Conservation (phyloP, 1,139 yeast species). For the Nakaseomyces glabratus region DNA sequence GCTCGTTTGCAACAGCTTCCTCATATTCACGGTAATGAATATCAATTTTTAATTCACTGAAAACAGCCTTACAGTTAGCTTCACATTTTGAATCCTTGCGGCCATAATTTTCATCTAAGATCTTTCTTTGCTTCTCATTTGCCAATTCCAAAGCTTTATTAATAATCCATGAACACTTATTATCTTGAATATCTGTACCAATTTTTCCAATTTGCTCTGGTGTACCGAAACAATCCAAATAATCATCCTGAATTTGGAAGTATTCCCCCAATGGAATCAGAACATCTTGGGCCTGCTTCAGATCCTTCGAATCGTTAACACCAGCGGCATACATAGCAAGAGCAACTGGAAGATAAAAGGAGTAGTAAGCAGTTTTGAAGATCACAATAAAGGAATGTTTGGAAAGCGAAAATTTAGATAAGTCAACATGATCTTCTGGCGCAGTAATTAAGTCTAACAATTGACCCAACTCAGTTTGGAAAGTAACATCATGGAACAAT, state of each 20-base stretch:
- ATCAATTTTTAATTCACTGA: slow-evolving; percentile 64
- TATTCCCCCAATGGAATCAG: slow-evolving; percentile 95
- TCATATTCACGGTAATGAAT: slow-evolving; percentile 71
- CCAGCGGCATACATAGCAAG: slow-evolving; percentile 94
- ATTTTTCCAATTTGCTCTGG: slow-evolving; percentile 97
- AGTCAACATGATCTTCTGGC: slow-evolving; percentile 89
- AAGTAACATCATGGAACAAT: slow-evolving; percentile 87
- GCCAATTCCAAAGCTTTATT: slow-evolving; percentile 83
- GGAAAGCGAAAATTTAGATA: slow-evolving; percentile 72
- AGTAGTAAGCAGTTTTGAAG: slow-evolving; percentile 95
- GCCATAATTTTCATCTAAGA: slow-evolving; percentile 86
- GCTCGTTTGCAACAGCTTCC: slow-evolving; percentile 59
- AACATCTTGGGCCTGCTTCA: slow-evolving; percentile 81
- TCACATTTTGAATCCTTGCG: slow-evolving; percentile 66
- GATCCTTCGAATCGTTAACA: slow-evolving; percentile 54
- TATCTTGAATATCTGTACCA: slow-evolving; percentile 97
- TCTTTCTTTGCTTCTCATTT: slow-evolving; percentile 68
- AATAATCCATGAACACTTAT: slow-evolving; percentile 97
- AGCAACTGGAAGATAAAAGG: slow-evolving; percentile 96
- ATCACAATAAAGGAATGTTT: slow-evolving; percentile 94
- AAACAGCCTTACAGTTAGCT: slow-evolving; percentile 62
- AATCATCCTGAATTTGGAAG: slow-evolving; percentile 98
- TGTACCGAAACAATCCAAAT: slow-evolving; percentile 92
- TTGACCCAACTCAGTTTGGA: slow-evolving; percentile 97
- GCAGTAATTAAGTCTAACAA: slow-evolving; percentile 91